Evolutionary conservation across 768 basidiomycete genomes (phyloP).

Genomic region (Phaeotremella skinneri): DNA sequence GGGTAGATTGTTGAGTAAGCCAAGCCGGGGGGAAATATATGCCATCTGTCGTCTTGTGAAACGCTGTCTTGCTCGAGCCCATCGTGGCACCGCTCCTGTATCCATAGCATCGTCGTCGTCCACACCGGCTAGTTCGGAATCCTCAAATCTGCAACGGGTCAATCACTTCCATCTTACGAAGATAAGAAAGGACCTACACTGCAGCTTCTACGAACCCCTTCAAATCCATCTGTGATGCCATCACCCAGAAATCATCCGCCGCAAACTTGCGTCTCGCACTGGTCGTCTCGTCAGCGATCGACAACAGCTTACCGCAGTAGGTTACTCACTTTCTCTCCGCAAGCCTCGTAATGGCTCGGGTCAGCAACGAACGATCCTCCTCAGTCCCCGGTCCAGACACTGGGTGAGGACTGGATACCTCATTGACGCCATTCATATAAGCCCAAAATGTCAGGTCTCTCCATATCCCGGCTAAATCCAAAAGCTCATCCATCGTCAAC

Average conservation of each 20-base stretch:
- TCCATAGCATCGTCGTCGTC: conserved; percentile 21
- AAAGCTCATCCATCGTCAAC: conserved; percentile 75
- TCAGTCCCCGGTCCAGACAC: conserved; percentile 57
- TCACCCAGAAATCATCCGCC: conserved; percentile 79
- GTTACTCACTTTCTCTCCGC: conserved; percentile 79
- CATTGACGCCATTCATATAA: conserved; percentile 63
- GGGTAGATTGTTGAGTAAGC: conserved; percentile 90
- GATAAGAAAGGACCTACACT: conserved; percentile 20
- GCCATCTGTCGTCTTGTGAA: conserved; percentile 70
- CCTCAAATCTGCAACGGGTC: conserved; percentile 16
- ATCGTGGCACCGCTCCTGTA: conserved; percentile 24
- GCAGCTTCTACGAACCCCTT: conserved; percentile 77
- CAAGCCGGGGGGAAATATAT: conserved; percentile 76
- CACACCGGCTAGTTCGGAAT: conserved; percentile 30
- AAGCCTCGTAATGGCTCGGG: conserved; percentile 72
- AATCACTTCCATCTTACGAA: conserved; percentile 1
- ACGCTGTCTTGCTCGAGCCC: conserved; percentile 39
- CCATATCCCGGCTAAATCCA: conserved; percentile 69
- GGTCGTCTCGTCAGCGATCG: conserved; percentile 7
- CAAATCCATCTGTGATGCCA: conserved; percentile 61
- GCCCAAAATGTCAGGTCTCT: conserved; percentile 80
- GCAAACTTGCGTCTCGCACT: conserved; percentile 84
- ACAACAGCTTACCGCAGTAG: background rate
- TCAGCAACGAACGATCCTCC: conserved; percentile 69
- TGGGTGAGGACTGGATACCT: conserved; percentile 46